Base-by-base conservation (phyloP, 2,329 filamentous ascomycete species). In the Botryotinia narcissicola region DNA sequence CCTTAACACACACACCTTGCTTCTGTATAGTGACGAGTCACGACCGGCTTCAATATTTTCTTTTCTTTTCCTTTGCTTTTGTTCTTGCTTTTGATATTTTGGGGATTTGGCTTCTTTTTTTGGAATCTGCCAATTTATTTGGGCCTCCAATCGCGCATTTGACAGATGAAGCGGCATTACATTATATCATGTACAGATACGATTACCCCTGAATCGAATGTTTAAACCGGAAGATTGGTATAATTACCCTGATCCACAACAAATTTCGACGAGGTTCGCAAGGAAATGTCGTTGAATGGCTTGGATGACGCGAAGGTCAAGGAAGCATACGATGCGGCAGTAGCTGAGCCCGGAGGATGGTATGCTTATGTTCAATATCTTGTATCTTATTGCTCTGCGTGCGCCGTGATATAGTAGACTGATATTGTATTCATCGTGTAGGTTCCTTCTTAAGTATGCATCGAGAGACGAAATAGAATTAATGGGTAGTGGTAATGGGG, bases 371-470 rank as follows among this genome's bases (percentile, higher is more conserved):
- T 64, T 60, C 71, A 72, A 54, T 29, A 62, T 74, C 44, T 67
- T n/a, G 57, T 44, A 35, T 63, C 35, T 48, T 32, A 12, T 67
- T 20, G 46, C 20, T 32, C 59, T 37, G 18, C 37, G 35, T 37
- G 51, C 71, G 48, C 68, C 48, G 64, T 51, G 42, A 60, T 62
- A 44, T 32, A 44, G 60, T 59, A 69, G 60, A 76, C 77, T 76
- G 73, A 75, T 72, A 35, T 75, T 75, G 62, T 62, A 37, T 16
- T 20, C 40, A 14, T 70, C 25, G n/a, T 68, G 42, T 80, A 98
- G 96, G 96, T 96, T 99, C 80, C 89, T 98, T 76, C 90, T 99
- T 78, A 95, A 95, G 82, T 99, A 99, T 84, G 87, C 89, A 76
- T 92, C 92, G 75, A 91, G 96, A 82, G 96, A 99, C 85, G 93